Conservation (phyloP, 1,139 yeast genomes). For the Debaryomyces nepalensis region DNA sequence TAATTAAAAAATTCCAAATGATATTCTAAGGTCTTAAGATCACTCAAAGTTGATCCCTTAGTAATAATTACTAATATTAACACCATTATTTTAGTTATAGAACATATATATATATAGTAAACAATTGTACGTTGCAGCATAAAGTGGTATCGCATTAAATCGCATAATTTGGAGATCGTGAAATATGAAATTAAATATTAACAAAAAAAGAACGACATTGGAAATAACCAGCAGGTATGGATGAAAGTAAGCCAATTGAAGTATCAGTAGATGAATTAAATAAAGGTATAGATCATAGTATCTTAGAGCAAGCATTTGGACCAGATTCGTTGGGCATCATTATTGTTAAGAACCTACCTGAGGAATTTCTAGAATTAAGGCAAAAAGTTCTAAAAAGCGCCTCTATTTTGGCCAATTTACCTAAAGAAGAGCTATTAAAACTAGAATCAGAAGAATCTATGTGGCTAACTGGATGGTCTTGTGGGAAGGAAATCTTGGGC, state of each 20-base stretch:
- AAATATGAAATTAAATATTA: not conserved
- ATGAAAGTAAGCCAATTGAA: slow-evolving; percentile 26
- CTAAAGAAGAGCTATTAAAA: slow-evolving; percentile 33
- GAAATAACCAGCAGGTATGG: not conserved
- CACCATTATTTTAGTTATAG: too few species aligned
- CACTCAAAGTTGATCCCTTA: too few species aligned
- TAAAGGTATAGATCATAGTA: slow-evolving; percentile 36
- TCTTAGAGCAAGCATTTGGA: slow-evolving; percentile 56
- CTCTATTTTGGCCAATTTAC: slow-evolving; percentile 49
- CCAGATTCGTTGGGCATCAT: slow-evolving; percentile 61
- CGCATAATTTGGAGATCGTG: too few species aligned
- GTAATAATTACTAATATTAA: too few species aligned
- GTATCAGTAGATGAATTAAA: slow-evolving; percentile 42
- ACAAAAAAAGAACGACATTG: not conserved
- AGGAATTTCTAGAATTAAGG: slow-evolving; percentile 42
- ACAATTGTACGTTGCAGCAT: too few species aligned
- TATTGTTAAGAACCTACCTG: slow-evolving; percentile 49
- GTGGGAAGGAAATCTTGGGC: slow-evolving; percentile 58
- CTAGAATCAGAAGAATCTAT: slow-evolving; percentile 52
- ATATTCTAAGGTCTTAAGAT: too few species aligned
- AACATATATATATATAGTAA: too few species aligned
- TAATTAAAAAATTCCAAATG: too few species aligned
- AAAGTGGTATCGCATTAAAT: too few species aligned
- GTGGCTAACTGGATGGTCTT: slow-evolving; percentile 71
- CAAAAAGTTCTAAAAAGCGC: slow-evolving; percentile 49